Evolutionary conservation across 2,329 filamentous ascomycete species (phyloP).

Genomic region (Aspergillus ochraceus): DNA sequence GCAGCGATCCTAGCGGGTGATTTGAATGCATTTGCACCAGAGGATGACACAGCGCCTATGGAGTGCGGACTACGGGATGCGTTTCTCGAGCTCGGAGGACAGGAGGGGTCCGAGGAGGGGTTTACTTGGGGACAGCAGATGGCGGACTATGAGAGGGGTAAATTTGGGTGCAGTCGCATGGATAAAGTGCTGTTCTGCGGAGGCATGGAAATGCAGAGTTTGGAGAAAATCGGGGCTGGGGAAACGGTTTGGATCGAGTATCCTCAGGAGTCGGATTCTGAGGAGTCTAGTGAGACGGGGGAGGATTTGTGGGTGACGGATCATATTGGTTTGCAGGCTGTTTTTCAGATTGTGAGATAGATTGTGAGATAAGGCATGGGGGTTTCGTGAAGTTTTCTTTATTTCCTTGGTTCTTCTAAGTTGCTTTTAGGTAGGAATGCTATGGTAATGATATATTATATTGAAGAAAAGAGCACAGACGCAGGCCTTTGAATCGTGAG

Average conservation of each 20-base stretch:
- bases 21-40: constrained; percentile 59
- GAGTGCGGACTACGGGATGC: constrained; percentile 54
- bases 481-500: neutral
- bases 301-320: constrained; percentile 53
- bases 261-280: constrained; percentile 35
- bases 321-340: constrained; percentile 49
- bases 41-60: constrained; percentile 50
- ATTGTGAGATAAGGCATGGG: neutral
- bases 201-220: constrained; percentile 23
- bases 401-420: neutral
- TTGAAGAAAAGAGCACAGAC: neutral
- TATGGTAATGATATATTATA: neutral
- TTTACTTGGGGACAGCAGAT: constrained; percentile 62
- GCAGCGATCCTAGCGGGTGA: constrained; percentile 55
- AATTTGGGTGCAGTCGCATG: constrained; percentile 55
- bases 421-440: neutral
- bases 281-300: constrained; percentile 34
- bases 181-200: constrained; percentile 56
- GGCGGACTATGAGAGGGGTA: constrained; percentile 38
- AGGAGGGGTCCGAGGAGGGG: constrained; percentile 52
- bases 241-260: constrained; percentile 44
- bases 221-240: constrained; percentile 52
- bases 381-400: neutral
- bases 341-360: constrained; percentile 10
- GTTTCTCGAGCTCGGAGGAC: constrained; percentile 53